Conservation (phyloP, 306 rosid genomes). For the Delonix regia region DNA sequence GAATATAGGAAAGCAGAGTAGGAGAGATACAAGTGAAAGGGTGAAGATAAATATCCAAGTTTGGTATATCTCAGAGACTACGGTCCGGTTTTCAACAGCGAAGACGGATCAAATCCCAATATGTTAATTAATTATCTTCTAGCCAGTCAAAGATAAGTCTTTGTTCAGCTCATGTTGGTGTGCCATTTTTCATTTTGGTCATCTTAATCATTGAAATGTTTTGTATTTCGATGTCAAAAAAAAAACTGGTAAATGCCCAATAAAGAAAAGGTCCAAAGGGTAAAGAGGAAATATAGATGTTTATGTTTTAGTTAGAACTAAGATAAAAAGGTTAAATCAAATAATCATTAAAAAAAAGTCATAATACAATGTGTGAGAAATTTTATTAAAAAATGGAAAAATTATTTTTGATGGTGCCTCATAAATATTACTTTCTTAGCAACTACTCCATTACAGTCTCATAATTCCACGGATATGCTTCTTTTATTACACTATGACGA, state of each 20-base stretch:
- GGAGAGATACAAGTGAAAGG: background rate
- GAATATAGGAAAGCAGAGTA: background rate
- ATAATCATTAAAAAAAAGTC: too few species aligned
- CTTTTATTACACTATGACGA: too few species aligned
- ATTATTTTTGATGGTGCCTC: too few species aligned
- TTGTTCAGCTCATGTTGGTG: background rate
- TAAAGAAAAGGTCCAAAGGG: background rate
- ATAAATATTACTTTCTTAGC: too few species aligned
- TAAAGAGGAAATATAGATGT: background rate
- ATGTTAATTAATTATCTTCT: background rate
- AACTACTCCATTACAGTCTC: too few species aligned
- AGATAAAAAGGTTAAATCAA: too few species aligned
- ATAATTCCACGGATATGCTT: too few species aligned
- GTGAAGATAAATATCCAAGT: background rate
- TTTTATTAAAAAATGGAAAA: too few species aligned
- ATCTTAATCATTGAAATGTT: background rate
- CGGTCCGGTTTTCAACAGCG: conserved; percentile 5
- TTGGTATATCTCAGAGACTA: background rate
- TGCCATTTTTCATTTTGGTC: background rate
- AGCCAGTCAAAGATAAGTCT: background rate
- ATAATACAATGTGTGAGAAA: too few species aligned
- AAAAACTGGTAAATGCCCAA: background rate
- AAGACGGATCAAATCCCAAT: conserved; percentile 3
- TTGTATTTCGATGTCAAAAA: background rate
- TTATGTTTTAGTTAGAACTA: background rate